phyloP scores from a whole-genome alignment of 1,284 basidiomycete genomes.

The Austroboletus novae-zelandiae region DNA sequence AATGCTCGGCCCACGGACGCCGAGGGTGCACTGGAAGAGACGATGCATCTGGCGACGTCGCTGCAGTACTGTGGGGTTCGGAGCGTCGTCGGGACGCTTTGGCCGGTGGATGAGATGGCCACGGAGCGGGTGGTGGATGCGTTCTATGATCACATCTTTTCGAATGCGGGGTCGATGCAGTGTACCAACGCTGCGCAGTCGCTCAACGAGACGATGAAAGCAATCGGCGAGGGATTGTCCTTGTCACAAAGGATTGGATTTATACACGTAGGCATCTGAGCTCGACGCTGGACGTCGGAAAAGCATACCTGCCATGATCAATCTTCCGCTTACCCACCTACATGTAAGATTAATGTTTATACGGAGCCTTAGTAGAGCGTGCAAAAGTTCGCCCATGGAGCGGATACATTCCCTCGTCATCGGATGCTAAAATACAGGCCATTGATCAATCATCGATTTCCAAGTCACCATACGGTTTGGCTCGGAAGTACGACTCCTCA shows the following conservation, averaged over 20 bases:
- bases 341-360: too few relatives aligned
- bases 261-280: conserved; percentile 28
- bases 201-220: conserved; percentile 16
- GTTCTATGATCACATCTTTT: conserved; percentile 24
- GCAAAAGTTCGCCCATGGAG: not conserved
- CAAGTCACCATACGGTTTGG: conserved; percentile 86
- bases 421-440: conserved; percentile 9
- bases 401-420: conserved; percentile 7
- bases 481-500: conserved; percentile 88
- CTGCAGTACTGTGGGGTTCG: conserved; percentile 23
- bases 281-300: not conserved
- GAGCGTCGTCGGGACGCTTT: conserved; percentile 23
- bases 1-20: not conserved
- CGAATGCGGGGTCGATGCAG: conserved; percentile 9
- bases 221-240: conserved; percentile 12
- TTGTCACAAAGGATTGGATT: conserved; percentile 26
- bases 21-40: conserved; percentile 10
- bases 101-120: conserved; percentile 19
- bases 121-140: conserved; percentile 12
- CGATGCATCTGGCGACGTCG: conserved; percentile 18
- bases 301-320: not conserved
- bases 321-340: not conserved
- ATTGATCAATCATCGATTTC: conserved; percentile 52
- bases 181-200: conserved; percentile 16
- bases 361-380: not conserved